A percentile compares a stretch with the other conserved stretches of the same genome.
These are phyloP conservation scores for Phytophthora citricola DNA, from an alignment of 352 stramenopile genomes.

Conservation along the genomic window DNA sequence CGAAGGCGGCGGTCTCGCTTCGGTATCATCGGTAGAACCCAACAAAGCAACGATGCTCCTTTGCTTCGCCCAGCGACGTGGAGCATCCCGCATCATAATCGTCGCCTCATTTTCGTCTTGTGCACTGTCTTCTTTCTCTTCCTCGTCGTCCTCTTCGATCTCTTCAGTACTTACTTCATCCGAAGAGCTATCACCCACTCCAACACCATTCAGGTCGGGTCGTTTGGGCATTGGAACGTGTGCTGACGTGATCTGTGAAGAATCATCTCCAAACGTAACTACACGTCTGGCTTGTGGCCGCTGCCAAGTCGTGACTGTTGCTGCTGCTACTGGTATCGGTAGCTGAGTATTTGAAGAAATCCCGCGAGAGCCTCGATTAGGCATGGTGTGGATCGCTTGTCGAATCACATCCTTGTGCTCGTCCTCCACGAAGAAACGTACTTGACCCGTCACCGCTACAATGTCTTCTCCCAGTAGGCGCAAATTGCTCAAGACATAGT, in stretches of 20 bases:
- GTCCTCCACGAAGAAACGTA: constrained; percentile 54
- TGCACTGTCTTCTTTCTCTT: constrained; percentile 9
- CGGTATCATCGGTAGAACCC: constrained; percentile 29
- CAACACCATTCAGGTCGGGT: constrained; percentile 5
- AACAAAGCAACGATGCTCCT: constrained; percentile 14
- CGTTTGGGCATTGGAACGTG: constrained; percentile 3
- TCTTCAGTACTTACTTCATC: constrained; percentile 23
- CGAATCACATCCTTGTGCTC: constrained; percentile 45
- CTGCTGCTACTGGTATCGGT: constrained; percentile 1
- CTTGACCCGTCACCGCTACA: constrained; percentile 49
- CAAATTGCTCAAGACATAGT: constrained; percentile 61
- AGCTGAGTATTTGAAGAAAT: constrained; percentile 5
- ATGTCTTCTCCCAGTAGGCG: constrained; percentile 46
- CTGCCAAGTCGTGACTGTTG: constrained; percentile 7
- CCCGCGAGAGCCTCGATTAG: constrained; percentile 31
- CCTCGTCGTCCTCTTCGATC: constrained; percentile 1
- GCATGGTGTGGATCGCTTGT: constrained; percentile 49
- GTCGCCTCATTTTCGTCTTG: constrained; percentile 18
- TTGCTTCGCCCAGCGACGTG: constrained; percentile 17
- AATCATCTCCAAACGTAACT: constrained; percentile 32
- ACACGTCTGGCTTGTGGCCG: constrained; percentile 16
- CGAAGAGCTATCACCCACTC: constrained; percentile 39
- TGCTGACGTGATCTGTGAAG: not conserved
- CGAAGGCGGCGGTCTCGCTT: constrained; percentile 11
- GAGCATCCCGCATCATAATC: constrained; percentile 19